Evolutionary conservation across 805 yeast genomes (phyloP).

Genomic region (Sugiyamaella smithiae): DNA sequence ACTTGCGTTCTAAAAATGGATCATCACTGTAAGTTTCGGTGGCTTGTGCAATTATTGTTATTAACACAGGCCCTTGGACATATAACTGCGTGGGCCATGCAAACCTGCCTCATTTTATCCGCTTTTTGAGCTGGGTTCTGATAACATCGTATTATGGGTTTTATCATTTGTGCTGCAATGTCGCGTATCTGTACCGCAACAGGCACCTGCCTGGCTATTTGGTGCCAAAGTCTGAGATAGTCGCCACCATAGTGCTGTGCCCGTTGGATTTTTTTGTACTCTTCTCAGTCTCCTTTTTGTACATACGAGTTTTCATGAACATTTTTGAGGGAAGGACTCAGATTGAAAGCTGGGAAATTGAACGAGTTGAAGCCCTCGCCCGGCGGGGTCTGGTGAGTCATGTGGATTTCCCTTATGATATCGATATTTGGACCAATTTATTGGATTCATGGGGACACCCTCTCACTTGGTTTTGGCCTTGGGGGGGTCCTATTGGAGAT

Average conservation of each 20-base stretch:
- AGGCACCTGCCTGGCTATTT: constrained; percentile 49
- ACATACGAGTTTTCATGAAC: constrained; percentile 58
- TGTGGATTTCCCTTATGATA: constrained; percentile 76
- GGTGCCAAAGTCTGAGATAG: constrained; percentile 50
- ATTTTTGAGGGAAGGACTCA: constrained; percentile 71
- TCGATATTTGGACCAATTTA: constrained; percentile 57
- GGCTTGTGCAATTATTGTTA: not conserved
- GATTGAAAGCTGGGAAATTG: constrained; percentile 90
- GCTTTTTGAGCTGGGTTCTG: constrained; percentile 68
- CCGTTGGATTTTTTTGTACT: constrained; percentile 60
- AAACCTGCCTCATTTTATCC: constrained; percentile 74
- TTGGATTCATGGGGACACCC: constrained; percentile 55
- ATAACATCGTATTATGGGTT: constrained; percentile 38
- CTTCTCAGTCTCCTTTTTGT: constrained; percentile 56
- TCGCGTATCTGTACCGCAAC: constrained; percentile 38
- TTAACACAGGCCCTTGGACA: constrained; percentile 65
- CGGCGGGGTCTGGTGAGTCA: constrained; percentile 32
- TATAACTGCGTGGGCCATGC: constrained; percentile 80
- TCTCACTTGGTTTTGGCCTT: constrained; percentile 66
- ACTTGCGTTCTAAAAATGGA: constrained; percentile 84
- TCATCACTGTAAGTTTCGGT: constrained; percentile 57
- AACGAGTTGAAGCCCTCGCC: constrained; percentile 68
- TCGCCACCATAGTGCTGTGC: constrained; percentile 51
- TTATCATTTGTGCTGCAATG: constrained; percentile 41
- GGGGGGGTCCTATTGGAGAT: constrained; percentile 57